Evolutionary conservation across 768 basidiomycete genomes (phyloP).

Genomic region (Nidularia pulvinata): DNA sequence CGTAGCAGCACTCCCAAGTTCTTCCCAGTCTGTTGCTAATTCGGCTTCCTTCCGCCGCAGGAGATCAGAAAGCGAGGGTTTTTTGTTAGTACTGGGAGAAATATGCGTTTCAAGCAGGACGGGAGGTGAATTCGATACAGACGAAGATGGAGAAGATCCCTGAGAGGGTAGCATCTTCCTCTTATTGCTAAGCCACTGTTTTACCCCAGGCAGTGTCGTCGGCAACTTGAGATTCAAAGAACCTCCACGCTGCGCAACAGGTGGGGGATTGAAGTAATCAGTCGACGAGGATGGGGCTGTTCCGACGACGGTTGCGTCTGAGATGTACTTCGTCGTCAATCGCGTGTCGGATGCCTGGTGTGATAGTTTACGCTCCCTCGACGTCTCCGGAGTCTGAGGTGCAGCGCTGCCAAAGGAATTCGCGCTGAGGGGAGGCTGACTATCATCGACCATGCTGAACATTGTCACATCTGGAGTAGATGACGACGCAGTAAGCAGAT

Average conservation of each 20-base stretch:
- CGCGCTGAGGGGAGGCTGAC: slow-evolving; percentile 36
- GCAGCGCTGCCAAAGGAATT: slow-evolving; percentile 50
- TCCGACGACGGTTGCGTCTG: slow-evolving; percentile 20
- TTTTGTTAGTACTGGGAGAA: slow-evolving; percentile 47
- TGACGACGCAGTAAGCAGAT: slow-evolving; percentile 41
- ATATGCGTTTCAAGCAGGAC: slow-evolving; percentile 20
- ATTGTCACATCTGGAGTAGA: slow-evolving; percentile 43
- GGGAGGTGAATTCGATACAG: slow-evolving; percentile 16
- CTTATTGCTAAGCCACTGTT: slow-evolving; percentile 76
- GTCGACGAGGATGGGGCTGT: slow-evolving; percentile 42
- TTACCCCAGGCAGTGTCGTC: slow-evolving; percentile 75
- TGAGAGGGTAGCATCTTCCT: slow-evolving; percentile 47
- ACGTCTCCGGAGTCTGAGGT: slow-evolving; percentile 32
- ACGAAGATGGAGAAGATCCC: slow-evolving; percentile 20
- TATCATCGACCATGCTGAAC: slow-evolving; percentile 46
- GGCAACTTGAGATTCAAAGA: slow-evolving; percentile 52
- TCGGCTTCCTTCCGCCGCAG: slow-evolving; percentile 61
- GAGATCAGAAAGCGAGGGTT: slow-evolving; percentile 69
- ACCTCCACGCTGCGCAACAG: slow-evolving; percentile 33
- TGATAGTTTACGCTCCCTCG: slow-evolving; percentile 60
- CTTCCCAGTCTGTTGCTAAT: slow-evolving; percentile 65
- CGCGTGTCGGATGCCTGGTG: slow-evolving; percentile 74
- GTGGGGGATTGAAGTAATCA: slow-evolving; percentile 46
- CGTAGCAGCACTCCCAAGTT: slow-evolving; percentile 50
- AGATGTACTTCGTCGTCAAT: slow-evolving; percentile 53